Evolutionary conservation across 495 filamentous ascomycete species (phyloP).

Genomic region (Penicillium waksmanii): DNA sequence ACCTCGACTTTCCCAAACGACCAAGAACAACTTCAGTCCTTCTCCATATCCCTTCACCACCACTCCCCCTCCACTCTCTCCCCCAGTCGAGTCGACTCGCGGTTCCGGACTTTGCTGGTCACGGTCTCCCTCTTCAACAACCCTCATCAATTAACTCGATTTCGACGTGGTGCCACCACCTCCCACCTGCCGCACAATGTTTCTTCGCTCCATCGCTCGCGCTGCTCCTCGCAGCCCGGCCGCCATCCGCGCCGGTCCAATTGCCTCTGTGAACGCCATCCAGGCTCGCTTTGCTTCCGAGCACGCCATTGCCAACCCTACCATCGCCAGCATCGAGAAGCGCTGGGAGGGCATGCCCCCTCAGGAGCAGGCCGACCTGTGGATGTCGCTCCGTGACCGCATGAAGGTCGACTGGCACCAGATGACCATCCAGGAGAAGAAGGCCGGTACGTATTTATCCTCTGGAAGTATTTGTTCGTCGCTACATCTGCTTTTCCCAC

Average conservation of each 20-base stretch:
- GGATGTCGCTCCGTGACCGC: conserved; percentile 95
- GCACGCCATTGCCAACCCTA: conserved; percentile 96
- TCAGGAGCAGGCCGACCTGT: conserved; percentile 97
- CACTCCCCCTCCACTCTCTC: conserved; percentile 46
- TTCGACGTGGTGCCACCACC: conserved; percentile 37
- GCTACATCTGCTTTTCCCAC: conserved; percentile 5
- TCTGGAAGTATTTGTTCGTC: background rate
- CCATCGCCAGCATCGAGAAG: conserved; percentile 97
- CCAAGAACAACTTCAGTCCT: conserved; percentile 44
- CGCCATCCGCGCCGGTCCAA: conserved; percentile 45
- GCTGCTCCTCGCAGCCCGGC: conserved; percentile 52
- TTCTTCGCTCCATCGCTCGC: conserved; percentile 49
- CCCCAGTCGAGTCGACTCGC: conserved; percentile 29
- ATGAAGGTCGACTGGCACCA: conserved; percentile 98
- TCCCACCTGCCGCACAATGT: conserved; percentile 51
- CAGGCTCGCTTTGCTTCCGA: conserved; percentile 69
- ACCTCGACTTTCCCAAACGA: conserved; percentile 52
- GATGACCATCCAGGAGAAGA: conserved; percentile 95
- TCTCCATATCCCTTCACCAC: conserved; percentile 42
- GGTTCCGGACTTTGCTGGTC: conserved; percentile 27
- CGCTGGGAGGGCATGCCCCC: conserved; percentile 96
- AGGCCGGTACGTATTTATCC: conserved; percentile 77
- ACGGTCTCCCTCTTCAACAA: conserved; percentile 24
- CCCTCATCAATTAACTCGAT: conserved; percentile 33
- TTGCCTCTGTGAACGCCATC: conserved; percentile 47